Percentiles rank a stretch among this genome's conserved stretches.
These are phyloP conservation scores for Athelia psychrophila DNA, from an alignment of 1,284 basidiomycete genomes.

Conservation along the genomic window DNA sequence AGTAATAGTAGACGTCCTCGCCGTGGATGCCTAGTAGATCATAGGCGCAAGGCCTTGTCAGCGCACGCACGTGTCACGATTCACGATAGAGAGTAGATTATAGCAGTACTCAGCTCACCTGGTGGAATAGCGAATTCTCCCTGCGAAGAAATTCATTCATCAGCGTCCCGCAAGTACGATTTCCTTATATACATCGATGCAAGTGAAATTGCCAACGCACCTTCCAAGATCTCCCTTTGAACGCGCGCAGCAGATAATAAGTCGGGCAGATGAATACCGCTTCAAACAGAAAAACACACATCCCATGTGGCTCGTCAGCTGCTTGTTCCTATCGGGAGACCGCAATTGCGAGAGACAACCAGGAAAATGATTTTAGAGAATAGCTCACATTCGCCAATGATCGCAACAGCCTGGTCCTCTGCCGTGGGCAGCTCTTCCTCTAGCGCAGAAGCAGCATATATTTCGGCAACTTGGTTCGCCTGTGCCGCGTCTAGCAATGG, in stretches of 20 bases:
- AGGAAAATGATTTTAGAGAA: too few species aligned
- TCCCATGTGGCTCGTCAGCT: neutral
- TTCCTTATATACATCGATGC: neutral
- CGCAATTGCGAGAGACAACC: too few species aligned
- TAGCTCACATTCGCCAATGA: constrained; percentile 23
- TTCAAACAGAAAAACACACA: too few species aligned
- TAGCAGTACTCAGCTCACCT: too few species aligned
- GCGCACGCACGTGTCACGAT: too few species aligned
- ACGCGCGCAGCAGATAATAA: constrained; percentile 25
- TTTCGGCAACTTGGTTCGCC: neutral
- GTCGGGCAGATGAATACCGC: constrained; percentile 33
- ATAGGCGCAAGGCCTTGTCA: too few species aligned
- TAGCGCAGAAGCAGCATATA: neutral
- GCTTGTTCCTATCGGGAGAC: neutral
- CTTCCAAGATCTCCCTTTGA: constrained; percentile 20
- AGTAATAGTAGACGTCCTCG: constrained; percentile 31
- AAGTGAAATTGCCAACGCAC: constrained; percentile 5
- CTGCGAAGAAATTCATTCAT: constrained; percentile 10
- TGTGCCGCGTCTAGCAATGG: constrained; percentile 11
- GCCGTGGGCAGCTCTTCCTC: neutral
- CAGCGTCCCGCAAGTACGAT: neutral
- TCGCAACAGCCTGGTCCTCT: constrained; percentile 7
- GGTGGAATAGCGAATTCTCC: constrained; percentile 37
- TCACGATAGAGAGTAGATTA: too few species aligned
- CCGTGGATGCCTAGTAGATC: too few species aligned